Conservation (phyloP, 148 eudicot species). For the Rhododendron mucronatum region DNA sequence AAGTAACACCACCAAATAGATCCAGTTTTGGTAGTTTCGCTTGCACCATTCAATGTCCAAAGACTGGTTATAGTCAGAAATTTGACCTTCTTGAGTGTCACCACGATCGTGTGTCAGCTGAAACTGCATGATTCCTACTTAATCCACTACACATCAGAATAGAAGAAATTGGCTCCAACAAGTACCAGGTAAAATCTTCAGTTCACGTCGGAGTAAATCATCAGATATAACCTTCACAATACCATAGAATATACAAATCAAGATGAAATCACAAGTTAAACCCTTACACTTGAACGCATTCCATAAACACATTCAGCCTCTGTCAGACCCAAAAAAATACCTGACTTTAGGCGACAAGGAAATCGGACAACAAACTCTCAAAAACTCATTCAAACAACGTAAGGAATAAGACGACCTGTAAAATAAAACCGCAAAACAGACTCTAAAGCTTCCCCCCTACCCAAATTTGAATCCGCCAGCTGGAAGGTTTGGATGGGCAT, state of each 20-base stretch:
- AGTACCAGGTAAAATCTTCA: not conserved
- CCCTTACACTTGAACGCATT: not conserved
- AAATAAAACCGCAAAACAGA: not conserved
- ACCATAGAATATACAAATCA: not conserved
- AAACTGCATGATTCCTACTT: not conserved
- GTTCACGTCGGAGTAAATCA: not conserved
- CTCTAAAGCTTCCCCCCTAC: not conserved
- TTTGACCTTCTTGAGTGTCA: not conserved
- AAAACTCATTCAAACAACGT: not conserved
- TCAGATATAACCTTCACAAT: not conserved
- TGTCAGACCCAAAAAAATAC: slow-evolving; percentile 4
- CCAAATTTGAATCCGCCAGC: slow-evolving; percentile 23
- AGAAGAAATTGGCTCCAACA: not conserved
- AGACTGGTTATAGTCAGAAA: not conserved
- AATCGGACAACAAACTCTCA: not conserved
- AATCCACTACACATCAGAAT: not conserved
- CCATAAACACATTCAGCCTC: slow-evolving; percentile 7
- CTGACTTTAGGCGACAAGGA: not conserved
- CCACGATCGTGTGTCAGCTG: not conserved
- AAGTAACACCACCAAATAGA: not conserved
- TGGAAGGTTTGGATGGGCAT: slow-evolving; percentile 15
- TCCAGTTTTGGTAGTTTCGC: not conserved
- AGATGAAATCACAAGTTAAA: not conserved
- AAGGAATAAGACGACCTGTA: not conserved
- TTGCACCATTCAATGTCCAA: not conserved